Evolutionary conservation across 1,139 yeast genomes (phyloP), one percentile per base, ranked within the genome.

Genomic region (Pichia sp.): DNA sequence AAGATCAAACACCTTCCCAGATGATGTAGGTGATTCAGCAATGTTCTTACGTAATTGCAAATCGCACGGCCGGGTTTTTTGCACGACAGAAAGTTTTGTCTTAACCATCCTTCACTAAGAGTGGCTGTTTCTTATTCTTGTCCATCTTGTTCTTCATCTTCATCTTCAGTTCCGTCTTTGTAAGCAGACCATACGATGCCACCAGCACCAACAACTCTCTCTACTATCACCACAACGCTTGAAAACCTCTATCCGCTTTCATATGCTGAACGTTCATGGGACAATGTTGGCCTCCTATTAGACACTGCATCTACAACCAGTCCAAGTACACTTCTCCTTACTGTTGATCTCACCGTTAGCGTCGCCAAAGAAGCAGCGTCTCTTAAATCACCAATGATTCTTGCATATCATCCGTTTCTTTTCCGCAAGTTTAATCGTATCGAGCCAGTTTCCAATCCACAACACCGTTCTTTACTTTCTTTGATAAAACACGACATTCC

Each of bases 331-430:
- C 73, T 92, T 3, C 68, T 92, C 27, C 69, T 92, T 44, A 79
- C 98, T 0, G 79, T 92, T 45, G 99, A 92, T 61, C 71, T 94
- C 53, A 92, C 98, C 0, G 79, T 79, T 44, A 63, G 79, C 0
- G 99, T 94, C 0, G 92, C 85, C 4, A 82, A 82, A 7, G 99
- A 94, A 64, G 97, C 97, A 1, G 68, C 92, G 30, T 59, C 60
- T 2, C 59, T 69, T 5, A 67, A 76, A 1, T 59, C 74, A 39
- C 73, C 75, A 52, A 63, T 88, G 47, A 73, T 94, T 18, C 67
- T 94, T 62, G 95, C 97, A 0, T 94, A 94, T 65, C 98, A 88
- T 62, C 99, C 99, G 1, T 88, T 92, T 63, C 88, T 94, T 41
- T 94, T 94, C 72, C 72, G 85, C 27, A 95, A 96, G 0, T 76